phyloP scores from a whole-genome alignment of 1,284 basidiomycete genomes.

The Entoloma clypeatum region DNA sequence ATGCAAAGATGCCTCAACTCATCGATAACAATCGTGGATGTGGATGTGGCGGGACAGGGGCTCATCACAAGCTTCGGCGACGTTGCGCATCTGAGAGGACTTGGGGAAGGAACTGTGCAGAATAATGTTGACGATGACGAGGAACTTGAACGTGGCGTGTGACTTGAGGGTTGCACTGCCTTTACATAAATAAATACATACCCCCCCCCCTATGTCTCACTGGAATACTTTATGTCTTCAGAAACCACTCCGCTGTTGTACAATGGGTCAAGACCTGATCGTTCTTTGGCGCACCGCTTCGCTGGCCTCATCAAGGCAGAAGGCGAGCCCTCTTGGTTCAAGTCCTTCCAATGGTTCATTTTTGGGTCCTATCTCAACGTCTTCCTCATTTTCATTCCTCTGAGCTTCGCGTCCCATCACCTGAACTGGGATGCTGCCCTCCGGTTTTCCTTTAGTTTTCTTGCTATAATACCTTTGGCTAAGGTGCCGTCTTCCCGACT shows the following conservation, averaged over 20 bases:
- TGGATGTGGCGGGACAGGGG: conserved; percentile 39
- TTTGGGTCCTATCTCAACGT: conserved; percentile 75
- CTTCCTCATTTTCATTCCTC: conserved; percentile 73
- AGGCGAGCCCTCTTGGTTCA: conserved; percentile 56
- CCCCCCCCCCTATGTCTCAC: neutral
- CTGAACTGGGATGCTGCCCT: conserved; percentile 76
- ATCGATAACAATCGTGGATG: conserved; percentile 57
- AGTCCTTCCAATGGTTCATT: conserved; percentile 66
- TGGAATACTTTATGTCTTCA: conserved; percentile 14
- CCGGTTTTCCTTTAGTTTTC: conserved; percentile 80
- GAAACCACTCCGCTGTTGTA: conserved; percentile 40
- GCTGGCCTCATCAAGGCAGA: conserved; percentile 48
- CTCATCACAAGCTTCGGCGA: conserved; percentile 51
- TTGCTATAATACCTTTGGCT: conserved; percentile 86
- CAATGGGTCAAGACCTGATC: conserved; percentile 7
- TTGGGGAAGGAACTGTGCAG: conserved; percentile 29
- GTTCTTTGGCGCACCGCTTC: conserved; percentile 37
- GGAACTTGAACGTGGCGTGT: conserved; percentile 2
- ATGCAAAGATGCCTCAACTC: conserved; percentile 52
- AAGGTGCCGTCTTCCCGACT: conserved; percentile 39
- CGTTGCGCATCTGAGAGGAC: conserved; percentile 45
- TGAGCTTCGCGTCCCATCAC: conserved; percentile 62
- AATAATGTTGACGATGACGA: conserved; percentile 49
- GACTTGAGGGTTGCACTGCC: neutral
- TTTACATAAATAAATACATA: neutral